Conservation (phyloP, 192 early-diverging fungal species). For the Backusella parvicylindrica region DNA sequence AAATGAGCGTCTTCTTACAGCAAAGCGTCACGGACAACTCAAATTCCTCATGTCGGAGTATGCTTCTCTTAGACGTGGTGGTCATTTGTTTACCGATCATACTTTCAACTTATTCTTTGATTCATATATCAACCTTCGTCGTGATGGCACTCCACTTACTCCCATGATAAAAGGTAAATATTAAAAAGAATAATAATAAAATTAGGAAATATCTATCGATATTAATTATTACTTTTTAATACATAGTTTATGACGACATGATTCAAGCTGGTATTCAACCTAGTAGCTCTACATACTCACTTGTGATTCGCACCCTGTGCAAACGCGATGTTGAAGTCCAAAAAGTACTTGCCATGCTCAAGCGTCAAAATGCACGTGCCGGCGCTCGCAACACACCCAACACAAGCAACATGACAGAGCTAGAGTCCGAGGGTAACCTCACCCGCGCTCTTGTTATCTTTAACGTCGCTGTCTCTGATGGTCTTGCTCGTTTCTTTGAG, state of each 20-base stretch:
- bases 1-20: slow-evolving; percentile 24
- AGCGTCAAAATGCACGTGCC: slow-evolving; percentile 21
- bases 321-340: slow-evolving; percentile 38
- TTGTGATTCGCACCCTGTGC: slow-evolving; percentile 29
- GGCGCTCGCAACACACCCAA: not conserved
- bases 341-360: slow-evolving; percentile 35
- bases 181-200: not conserved
- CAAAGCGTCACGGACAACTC: slow-evolving; percentile 25
- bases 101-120: slow-evolving; percentile 37
- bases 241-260: slow-evolving; percentile 37
- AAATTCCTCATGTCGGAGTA: slow-evolving; percentile 26
- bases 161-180: slow-evolving; percentile 21
- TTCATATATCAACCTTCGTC: slow-evolving; percentile 25
- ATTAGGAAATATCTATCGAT: not conserved
- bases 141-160: slow-evolving; percentile 29
- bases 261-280: slow-evolving; percentile 8
- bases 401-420: slow-evolving; percentile 10
- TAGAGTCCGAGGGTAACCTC: slow-evolving; percentile 30
- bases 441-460: slow-evolving; percentile 28
- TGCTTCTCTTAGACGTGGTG: slow-evolving; percentile 19
- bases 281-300: slow-evolving; percentile 20
- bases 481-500: slow-evolving; percentile 24
- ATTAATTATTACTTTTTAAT: not conserved
- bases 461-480: slow-evolving; percentile 6
- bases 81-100: slow-evolving; percentile 20